Conservation (phyloP, 805 yeast genomes). For the Wickerhamiella vanderwaltii region DNA sequence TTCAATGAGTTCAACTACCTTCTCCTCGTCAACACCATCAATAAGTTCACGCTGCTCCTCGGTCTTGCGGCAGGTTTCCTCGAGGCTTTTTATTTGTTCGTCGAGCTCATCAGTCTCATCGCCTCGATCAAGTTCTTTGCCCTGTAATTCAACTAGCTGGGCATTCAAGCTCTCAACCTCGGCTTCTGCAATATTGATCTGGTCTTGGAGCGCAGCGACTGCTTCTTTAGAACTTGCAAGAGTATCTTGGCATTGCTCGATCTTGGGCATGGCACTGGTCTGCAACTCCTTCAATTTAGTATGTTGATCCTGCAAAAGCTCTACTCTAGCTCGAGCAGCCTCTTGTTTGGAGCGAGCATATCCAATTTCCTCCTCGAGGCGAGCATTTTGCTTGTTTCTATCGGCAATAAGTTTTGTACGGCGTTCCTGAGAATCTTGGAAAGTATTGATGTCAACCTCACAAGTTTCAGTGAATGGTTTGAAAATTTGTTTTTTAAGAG, state of each 20-base stretch:
- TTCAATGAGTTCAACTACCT: conserved; percentile 22
- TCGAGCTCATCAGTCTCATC: conserved; percentile 13
- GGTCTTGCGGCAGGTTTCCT: neutral
- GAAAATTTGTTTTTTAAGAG: conserved; percentile 8
- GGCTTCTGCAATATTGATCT: conserved; percentile 12
- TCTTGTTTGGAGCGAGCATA: conserved; percentile 27
- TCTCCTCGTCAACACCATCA: conserved; percentile 11
- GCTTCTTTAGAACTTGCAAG: conserved; percentile 10
- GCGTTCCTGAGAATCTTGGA: conserved; percentile 14
- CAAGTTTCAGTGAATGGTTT: conserved; percentile 12
- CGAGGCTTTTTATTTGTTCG: conserved; percentile 6
- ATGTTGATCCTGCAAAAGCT: conserved; percentile 34
- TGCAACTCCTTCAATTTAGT: neutral
- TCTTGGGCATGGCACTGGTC: neutral
- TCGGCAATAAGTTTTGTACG: neutral
- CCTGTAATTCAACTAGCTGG: conserved; percentile 17
- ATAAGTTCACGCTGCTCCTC: conserved; percentile 26
- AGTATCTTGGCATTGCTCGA: neutral
- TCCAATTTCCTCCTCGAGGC: conserved; percentile 18
- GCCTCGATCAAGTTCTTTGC: conserved; percentile 19
- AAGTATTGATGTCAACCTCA: conserved; percentile 15
- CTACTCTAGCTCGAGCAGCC: neutral
- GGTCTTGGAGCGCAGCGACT: conserved; percentile 13
- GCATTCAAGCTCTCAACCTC: conserved; percentile 13
- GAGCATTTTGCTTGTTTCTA: conserved; percentile 27